Evolutionary conservation across 192 early-diverging fungal species (phyloP).

Genomic region (Haplosporangium gracile): DNA sequence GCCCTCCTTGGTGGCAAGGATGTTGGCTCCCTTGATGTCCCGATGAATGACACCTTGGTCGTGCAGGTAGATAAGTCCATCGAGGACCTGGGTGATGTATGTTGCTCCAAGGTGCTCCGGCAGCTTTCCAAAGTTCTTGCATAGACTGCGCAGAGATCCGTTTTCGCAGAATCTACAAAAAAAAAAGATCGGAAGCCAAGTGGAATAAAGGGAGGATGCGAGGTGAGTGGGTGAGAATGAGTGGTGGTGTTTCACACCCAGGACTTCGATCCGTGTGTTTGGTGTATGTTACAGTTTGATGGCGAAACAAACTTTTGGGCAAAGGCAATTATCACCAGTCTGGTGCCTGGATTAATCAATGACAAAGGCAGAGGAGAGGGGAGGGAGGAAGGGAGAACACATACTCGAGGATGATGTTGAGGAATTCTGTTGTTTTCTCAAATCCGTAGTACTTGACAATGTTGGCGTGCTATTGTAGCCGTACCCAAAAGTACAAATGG

Average conservation of each 20-base stretch:
- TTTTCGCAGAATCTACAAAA: conserved; percentile 74
- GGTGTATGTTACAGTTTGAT: neutral
- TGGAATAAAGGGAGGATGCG: neutral
- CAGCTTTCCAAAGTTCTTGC: conserved; percentile 80
- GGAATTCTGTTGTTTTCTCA: conserved; percentile 74
- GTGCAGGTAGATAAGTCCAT: conserved; percentile 92
- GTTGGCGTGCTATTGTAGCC: conserved; percentile 62
- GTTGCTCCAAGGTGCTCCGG: conserved; percentile 79
- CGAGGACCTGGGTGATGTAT: conserved; percentile 87
- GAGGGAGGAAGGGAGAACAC: conserved; percentile 26
- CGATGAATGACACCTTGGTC: conserved; percentile 88
- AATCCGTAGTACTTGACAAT: conserved; percentile 83
- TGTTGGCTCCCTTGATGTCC: conserved; percentile 92
- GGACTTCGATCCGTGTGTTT: neutral
- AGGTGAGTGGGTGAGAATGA: neutral
- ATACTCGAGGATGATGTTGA: conserved; percentile 92
- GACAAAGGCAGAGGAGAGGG: no score
- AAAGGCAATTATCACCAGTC: neutral
- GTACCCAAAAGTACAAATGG: neutral
- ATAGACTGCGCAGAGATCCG: conserved; percentile 77
- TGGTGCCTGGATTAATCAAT: neutral
- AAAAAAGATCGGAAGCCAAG: neutral
- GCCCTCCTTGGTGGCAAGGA: conserved; percentile 78
- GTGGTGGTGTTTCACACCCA: neutral
- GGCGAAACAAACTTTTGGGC: neutral